Evolutionary conservation across 768 basidiomycete genomes (phyloP), one percentile per base, ranked within the genome.

Genomic region (Amanita rubescens): DNA sequence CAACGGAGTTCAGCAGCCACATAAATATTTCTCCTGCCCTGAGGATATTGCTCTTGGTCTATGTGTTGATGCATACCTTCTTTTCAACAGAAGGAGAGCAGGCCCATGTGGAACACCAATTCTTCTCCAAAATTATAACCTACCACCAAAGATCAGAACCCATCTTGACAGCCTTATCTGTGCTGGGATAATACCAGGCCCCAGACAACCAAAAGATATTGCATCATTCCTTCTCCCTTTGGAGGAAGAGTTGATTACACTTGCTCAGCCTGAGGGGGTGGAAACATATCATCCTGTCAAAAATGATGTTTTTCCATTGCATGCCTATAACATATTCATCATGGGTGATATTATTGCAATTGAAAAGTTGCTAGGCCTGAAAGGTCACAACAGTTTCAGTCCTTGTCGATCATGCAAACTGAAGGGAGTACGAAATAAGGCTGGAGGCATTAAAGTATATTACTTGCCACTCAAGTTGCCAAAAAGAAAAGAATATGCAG

Each of bases 121-220:
- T 4, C 45, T 78, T 10, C 25, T 73, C 0, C 65, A 69, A 52
- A 73, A 75, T 54, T 71, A 69, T 59, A 78, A 78, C 48, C 60
- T 78, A 0, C 69, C 68, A 1, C 76, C 75, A 0, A 60, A 71
- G 14, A 54, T 69, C 6, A 65, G 64, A 3, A 66, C 62, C 24
- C 69, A 69, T 20, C 48, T 68, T 11, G 39, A 59, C 0, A 52
- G 69, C n/a, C 54, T 74, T 11, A 34, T 76, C 1, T 67, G 65
- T 41, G 45, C 76, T 15, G 69, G 73, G 2, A 59, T 75, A 30
- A 71, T 78, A 33, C 75, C 72, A 2, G 72, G 77, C 0, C 77
- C 73, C 0, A 62, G 63, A 10, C 64, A 66, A 27, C 69, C 75
- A 0, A 66, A 68, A 33, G 68, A 74, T 41, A 25, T 72, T 5